Conservation (phyloP, 164 flowering plant species). For the Saururus chinensis region DNA sequence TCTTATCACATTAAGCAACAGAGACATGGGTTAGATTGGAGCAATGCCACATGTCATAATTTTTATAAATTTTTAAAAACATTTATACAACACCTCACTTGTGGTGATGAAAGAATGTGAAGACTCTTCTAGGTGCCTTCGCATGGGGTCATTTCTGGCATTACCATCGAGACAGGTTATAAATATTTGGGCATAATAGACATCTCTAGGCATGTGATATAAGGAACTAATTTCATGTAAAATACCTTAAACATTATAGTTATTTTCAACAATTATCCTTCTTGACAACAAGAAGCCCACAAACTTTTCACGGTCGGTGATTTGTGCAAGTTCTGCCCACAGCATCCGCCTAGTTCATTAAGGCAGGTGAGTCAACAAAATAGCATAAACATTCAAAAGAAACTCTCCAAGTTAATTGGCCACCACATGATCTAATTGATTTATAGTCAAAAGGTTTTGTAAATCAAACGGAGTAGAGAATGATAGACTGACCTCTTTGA, state of each 20-base stretch:
- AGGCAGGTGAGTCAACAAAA: neutral
- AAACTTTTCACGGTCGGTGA: slow-evolving; percentile 6
- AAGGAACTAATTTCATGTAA: too few relatives aligned
- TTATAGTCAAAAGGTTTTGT: neutral
- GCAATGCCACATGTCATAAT: too few relatives aligned
- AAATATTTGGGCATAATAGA: too few relatives aligned
- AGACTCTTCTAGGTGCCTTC: too few relatives aligned
- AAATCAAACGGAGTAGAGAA: neutral
- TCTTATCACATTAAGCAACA: too few relatives aligned
- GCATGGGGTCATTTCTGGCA: too few relatives aligned
- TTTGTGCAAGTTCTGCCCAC: slow-evolving; percentile 5
- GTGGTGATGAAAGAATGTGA: too few relatives aligned
- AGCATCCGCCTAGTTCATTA: slow-evolving; percentile 1
- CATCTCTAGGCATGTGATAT: neutral
- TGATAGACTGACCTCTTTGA: slow-evolving; percentile 5
- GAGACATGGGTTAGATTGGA: too few relatives aligned
- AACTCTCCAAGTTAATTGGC: neutral
- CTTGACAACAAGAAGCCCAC: slow-evolving; percentile 3
- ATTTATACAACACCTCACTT: too few relatives aligned
- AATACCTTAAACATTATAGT: neutral
- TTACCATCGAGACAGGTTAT: too few relatives aligned
- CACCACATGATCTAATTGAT: neutral
- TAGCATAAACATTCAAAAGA: neutral
- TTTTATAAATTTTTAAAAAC: too few relatives aligned
- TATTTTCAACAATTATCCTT: neutral